These are phyloP conservation scores for Fonsecaea pedrosoi DNA, from an alignment of 2,329 filamentous ascomycete species.

Conservation along the genomic window DNA sequence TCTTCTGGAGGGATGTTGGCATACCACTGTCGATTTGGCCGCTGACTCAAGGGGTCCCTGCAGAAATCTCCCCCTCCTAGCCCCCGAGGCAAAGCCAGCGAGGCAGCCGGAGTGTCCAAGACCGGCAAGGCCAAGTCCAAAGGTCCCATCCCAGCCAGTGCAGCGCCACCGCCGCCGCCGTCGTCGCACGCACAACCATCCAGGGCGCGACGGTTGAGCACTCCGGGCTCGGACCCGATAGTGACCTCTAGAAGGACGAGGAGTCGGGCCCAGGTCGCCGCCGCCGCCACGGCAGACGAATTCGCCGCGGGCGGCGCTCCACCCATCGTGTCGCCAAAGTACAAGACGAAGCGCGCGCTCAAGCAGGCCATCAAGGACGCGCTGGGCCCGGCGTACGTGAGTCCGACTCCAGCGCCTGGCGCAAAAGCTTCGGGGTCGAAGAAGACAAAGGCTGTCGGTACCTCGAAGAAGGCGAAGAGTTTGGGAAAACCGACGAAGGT, in stretches of 20 bases:
- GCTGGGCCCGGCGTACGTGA: slow-evolving; percentile 1
- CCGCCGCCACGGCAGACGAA: background rate
- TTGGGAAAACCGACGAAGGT: too few species aligned
- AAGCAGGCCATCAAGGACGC: slow-evolving; percentile 5
- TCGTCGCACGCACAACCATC: background rate
- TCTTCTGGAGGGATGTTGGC: too few species aligned
- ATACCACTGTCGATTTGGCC: too few species aligned
- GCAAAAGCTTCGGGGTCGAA: slow-evolving; percentile 1
- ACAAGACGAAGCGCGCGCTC: background rate
- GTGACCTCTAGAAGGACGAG: background rate
- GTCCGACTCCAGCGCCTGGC: background rate
- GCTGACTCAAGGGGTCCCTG: background rate
- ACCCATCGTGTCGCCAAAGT: background rate
- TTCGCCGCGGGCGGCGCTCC: slow-evolving; percentile 7
- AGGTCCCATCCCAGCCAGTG: background rate
- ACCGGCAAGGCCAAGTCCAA: background rate
- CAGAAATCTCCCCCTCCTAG: background rate
- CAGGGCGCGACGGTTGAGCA: background rate
- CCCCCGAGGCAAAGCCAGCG: background rate
- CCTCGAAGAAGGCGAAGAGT: background rate
- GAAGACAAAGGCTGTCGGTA: slow-evolving; percentile 2
- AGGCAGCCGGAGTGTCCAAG: background rate
- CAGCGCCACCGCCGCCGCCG: too few species aligned
- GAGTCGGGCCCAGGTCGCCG: background rate
- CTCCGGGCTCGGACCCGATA: background rate